These are phyloP conservation scores for Ophiostoma australiae DNA, from an alignment of 2,329 filamentous ascomycete genomes.

Conservation along the genomic window DNA sequence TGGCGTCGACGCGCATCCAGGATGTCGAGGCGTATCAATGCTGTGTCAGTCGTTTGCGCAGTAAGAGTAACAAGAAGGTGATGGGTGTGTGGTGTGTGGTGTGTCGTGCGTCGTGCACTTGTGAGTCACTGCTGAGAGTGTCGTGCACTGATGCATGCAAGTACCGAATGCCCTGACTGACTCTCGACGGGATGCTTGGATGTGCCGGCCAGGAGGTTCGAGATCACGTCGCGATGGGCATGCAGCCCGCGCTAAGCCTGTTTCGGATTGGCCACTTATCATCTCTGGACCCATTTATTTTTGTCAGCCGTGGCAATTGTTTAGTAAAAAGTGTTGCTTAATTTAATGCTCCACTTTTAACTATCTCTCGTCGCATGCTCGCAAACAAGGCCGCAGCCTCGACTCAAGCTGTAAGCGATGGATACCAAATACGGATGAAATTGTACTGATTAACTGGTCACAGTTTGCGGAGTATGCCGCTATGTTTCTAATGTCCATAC, in stretches of 20 bases:
- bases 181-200: too few relatives aligned
- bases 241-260: conserved; percentile 15
- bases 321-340: background rate
- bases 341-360: background rate
- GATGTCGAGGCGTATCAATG: background rate
- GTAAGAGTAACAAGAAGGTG: too few relatives aligned
- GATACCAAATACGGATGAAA: too few relatives aligned
- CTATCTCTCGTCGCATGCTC: too few relatives aligned
- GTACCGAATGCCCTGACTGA: background rate
- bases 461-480: too few relatives aligned
- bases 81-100: background rate
- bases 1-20: conserved; percentile 3
- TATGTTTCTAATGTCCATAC: too few relatives aligned
- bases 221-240: conserved; percentile 28
- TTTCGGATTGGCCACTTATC: conserved; percentile 16
- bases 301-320: conserved; percentile 25
- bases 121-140: background rate
- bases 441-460: too few relatives aligned
- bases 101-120: background rate
- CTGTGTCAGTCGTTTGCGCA: too few relatives aligned
- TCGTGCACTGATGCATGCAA: background rate
- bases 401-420: background rate
- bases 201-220: conserved; percentile 16
- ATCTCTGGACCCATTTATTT: background rate
- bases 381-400: background rate